A percentile compares a stretch with the other conserved stretches of the same genome.
phyloP scores from a whole-genome alignment of 2,329 filamentous ascomycete genomes.

The Trichoderma gracile region DNA sequence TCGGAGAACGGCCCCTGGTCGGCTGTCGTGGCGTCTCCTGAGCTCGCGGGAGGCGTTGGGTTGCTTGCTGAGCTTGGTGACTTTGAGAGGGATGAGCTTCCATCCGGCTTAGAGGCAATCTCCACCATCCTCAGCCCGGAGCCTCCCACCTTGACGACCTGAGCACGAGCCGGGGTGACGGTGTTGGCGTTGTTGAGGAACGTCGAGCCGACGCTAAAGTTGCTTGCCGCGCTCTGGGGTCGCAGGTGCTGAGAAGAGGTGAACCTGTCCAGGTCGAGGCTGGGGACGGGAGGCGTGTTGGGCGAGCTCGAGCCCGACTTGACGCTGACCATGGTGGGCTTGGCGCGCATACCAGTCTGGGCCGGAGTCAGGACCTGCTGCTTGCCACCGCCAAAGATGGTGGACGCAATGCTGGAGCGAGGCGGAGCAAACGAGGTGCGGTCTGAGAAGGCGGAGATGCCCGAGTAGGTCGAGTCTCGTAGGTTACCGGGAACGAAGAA shows the following conservation, averaged over 20 bases:
- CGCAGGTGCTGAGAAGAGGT: slow-evolving; percentile 38
- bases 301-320: slow-evolving; percentile 64
- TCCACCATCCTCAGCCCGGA: slow-evolving; percentile 49
- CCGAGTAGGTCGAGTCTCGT: slow-evolving; percentile 87
- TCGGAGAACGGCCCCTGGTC: slow-evolving; percentile 63
- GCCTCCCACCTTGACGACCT: slow-evolving; percentile 60
- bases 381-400: slow-evolving; percentile 89
- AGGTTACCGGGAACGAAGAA: slow-evolving; percentile 93
- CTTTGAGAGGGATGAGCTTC: slow-evolving; percentile 33
- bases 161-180: slow-evolving; percentile 57
- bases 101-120: slow-evolving; percentile 42
- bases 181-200: slow-evolving; percentile 67
- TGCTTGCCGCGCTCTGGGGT: slow-evolving; percentile 57
- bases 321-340: slow-evolving; percentile 91
- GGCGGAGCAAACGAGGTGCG: slow-evolving; percentile 62
- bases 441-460: slow-evolving; percentile 64
- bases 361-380: slow-evolving; percentile 81
- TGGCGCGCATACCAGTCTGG: slow-evolving; percentile 82
- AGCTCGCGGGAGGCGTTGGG: slow-evolving; percentile 35
- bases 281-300: slow-evolving; percentile 69
- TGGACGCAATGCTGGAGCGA: slow-evolving; percentile 80
- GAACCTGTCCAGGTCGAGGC: slow-evolving; percentile 66
- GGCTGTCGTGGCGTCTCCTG: slow-evolving; percentile 49
- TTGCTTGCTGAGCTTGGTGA: not conserved
- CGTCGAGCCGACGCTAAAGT: slow-evolving; percentile 68